Evolutionary conservation across 2,329 filamentous ascomycete genomes (phyloP), one percentile per base, ranked within the genome.

Genomic region (Fusarium armeniacum): DNA sequence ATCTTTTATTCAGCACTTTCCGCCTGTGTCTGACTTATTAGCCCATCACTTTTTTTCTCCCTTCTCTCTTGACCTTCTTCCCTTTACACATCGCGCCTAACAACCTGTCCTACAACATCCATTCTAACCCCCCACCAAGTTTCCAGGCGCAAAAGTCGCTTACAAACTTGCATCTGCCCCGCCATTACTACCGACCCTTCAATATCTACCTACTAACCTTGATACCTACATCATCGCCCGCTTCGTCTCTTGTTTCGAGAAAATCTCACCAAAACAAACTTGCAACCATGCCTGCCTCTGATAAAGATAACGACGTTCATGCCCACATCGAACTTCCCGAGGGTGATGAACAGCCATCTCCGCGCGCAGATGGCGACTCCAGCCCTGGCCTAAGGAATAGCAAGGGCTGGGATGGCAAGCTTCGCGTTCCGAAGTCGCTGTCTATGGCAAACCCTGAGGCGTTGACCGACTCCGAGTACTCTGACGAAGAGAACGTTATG

Each of bases 401-500:
- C 80, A 89, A 87, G 75, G 93, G 93, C 65, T 95, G 93, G 93
- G 93, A 95, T 78, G 93, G 93, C 68, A 95, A 95, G 81, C 84
- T 95, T 62, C 86, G 93, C 40, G 81, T 97, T 52, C 89, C 92
- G 66, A 90, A 87, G 76, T 75, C 79, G 12, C 77, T 79, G 10
- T 83, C 88, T 33, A 82, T 97, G 47, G 84, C 87, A 26, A 97
- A 97, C 75, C 91, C 93, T 4, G 93, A 96, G 76, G 93, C 92
- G 12, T 80, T 97, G 53, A 92, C 91, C 44, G 94, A 98, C 75
- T 89, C 92, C 0, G 94, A 97, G 59, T 93, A 95, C 77, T 96
- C 93, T 18, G 94, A 86, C 70, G 87, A 90, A 13, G 87, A 90
- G 66, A 87, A 90, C 64, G 85, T 90, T 22, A 81, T 92, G 66